phyloP scores from a whole-genome alignment of 2,329 filamentous ascomycete species.

The Fusarium sambucinum region DNA sequence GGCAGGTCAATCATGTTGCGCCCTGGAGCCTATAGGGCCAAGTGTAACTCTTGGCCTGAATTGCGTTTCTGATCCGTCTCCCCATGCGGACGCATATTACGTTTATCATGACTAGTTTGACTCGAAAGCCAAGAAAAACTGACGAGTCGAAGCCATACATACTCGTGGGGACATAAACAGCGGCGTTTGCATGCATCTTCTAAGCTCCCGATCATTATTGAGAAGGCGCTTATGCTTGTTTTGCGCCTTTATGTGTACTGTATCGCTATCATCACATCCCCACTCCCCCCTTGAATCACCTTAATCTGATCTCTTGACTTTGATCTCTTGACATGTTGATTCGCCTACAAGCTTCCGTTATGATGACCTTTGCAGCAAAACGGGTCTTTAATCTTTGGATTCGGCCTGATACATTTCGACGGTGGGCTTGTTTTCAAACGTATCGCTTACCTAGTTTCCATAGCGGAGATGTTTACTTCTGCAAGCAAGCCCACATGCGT shows the following conservation, averaged over 20 bases:
- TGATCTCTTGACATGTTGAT: constrained; percentile 7
- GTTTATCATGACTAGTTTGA: constrained; percentile 1
- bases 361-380: constrained; percentile 5
- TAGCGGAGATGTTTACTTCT: constrained; percentile 12
- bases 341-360: constrained; percentile 5
- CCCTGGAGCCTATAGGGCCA: constrained; percentile 8
- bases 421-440: constrained; percentile 16
- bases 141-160: constrained; percentile 2
- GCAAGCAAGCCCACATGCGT: constrained; percentile 20
- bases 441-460: constrained; percentile 28
- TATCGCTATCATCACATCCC: constrained; percentile 28
- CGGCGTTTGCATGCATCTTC: constrained; percentile 5
- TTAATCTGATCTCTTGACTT: constrained; percentile 25
- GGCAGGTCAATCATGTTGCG: constrained; percentile 16
- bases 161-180: constrained; percentile 4
- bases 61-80: neutral
- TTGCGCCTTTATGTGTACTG: constrained; percentile 16
- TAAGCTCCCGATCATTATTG: neutral
- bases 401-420: constrained; percentile 28
- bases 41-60: neutral
- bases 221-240: constrained; percentile 21
- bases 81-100: constrained; percentile 1
- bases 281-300: constrained; percentile 34
- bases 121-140: neutral
- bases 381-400: constrained; percentile 13